These are phyloP conservation scores for Fagus crenata DNA, from an alignment of 306 rosid species.

Conservation along the genomic window DNA sequence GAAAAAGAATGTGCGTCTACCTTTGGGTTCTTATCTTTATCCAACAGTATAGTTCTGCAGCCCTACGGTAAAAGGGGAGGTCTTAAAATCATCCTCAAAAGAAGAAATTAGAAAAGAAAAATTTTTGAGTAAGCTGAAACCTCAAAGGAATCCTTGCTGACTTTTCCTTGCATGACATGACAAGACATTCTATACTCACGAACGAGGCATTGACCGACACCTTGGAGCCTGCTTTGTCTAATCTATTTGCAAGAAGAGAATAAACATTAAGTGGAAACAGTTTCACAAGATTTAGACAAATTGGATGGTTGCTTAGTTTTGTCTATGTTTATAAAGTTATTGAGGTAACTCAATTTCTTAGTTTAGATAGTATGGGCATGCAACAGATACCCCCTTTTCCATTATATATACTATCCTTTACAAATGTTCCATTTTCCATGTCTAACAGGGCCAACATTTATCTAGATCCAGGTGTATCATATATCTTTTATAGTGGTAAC, in stretches of 20 bases:
- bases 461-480: neutral
- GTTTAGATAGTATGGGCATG: no score
- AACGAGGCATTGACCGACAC: conserved; percentile 81
- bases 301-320: neutral
- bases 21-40: conserved; percentile 91
- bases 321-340: neutral
- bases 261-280: conserved; percentile 9
- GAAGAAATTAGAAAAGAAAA: conserved; percentile 18
- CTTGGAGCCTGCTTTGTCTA: conserved; percentile 74
- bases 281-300: neutral
- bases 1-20: conserved; percentile 30
- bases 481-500: neutral
- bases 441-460: no score
- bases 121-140: conserved; percentile 32
- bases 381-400: no score
- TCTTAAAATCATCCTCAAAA: conserved; percentile 16
- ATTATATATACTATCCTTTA: no score
- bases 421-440: no score
- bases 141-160: conserved; percentile 89
- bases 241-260: conserved; percentile 38
- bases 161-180: conserved; percentile 63
- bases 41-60: conserved; percentile 85
- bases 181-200: conserved; percentile 77
- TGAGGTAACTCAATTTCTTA: neutral
- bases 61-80: conserved; percentile 56